These are phyloP conservation scores for Podaxis sp. DNA, from an alignment of 768 basidiomycete species.

Conservation along the genomic window DNA sequence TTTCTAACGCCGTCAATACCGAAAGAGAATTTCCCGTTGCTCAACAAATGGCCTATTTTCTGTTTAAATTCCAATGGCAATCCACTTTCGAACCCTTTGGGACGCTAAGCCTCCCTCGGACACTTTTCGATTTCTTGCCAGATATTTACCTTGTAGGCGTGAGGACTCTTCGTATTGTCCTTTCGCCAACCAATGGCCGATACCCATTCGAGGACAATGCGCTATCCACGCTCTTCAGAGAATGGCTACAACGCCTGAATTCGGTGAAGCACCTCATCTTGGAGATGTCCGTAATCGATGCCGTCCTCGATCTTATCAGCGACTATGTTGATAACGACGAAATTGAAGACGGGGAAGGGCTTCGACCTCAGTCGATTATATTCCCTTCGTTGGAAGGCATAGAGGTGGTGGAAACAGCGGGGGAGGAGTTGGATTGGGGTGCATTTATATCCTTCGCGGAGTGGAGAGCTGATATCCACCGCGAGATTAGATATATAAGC, in stretches of 20 bases:
- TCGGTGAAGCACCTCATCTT: constrained; percentile 1
- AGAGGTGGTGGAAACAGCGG: background rate
- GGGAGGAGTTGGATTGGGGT: constrained; percentile 1
- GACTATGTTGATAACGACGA: background rate
- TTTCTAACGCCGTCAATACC: background rate
- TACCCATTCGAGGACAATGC: background rate
- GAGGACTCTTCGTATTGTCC: background rate
- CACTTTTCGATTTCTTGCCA: background rate
- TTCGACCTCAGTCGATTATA: background rate
- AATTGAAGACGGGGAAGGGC: background rate
- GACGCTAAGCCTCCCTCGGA: background rate
- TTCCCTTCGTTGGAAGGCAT: constrained; percentile 2
- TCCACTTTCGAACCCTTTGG: background rate
- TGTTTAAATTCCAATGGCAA: constrained; percentile 10
- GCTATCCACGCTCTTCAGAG: background rate
- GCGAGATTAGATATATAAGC: background rate
- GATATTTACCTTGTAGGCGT: background rate
- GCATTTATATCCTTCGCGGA: background rate
- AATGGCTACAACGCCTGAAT: background rate
- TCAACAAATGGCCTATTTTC: background rate
- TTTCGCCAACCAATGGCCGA: background rate
- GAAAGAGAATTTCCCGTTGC: background rate
- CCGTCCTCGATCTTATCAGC: constrained; percentile 1
- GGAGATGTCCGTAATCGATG: background rate
- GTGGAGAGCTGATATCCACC: background rate